Evolutionary conservation across 2,329 filamentous ascomycete genomes (phyloP).

Genomic region (Talaromyces verruculosus): DNA sequence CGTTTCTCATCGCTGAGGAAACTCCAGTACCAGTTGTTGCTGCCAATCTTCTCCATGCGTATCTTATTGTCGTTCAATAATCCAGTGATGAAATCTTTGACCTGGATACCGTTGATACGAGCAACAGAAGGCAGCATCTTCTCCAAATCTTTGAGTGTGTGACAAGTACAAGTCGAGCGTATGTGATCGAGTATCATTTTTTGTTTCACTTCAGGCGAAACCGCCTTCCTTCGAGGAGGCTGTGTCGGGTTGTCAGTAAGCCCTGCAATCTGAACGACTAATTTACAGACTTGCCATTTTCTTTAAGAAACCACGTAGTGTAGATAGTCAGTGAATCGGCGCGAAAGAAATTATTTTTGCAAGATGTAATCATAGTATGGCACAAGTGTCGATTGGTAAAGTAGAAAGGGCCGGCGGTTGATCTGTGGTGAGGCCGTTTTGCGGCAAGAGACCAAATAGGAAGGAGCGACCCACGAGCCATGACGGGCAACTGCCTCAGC

Average conservation of each 20-base stretch:
- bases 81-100: slow-evolving; percentile 65
- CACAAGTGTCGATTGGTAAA: neutral
- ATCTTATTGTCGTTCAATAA: slow-evolving; percentile 63
- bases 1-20: slow-evolving; percentile 61
- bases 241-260: slow-evolving; percentile 20
- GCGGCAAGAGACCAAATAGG: neutral
- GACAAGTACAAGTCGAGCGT: slow-evolving; percentile 59
- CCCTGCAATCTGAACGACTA: neutral
- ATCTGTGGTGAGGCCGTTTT: slow-evolving; percentile 6
- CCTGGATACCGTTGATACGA: slow-evolving; percentile 65
- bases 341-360: neutral
- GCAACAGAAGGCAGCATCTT: slow-evolving; percentile 62
- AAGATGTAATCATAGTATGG: neutral
- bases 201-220: slow-evolving; percentile 59
- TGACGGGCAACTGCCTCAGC: neutral
- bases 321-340: neutral
- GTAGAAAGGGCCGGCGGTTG: neutral
- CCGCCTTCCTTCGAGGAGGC: slow-evolving; percentile 51
- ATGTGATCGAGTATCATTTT: slow-evolving; percentile 60
- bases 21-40: slow-evolving; percentile 71
- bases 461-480: slow-evolving; percentile 8
- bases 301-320: neutral
- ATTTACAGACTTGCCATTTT: slow-evolving; percentile 9
- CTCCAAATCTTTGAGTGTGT: slow-evolving; percentile 67
- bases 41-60: slow-evolving; percentile 68